These are phyloP conservation scores for Leonotis leonurus DNA, from an alignment of 257 asterid genomes.

Conservation along the genomic window DNA sequence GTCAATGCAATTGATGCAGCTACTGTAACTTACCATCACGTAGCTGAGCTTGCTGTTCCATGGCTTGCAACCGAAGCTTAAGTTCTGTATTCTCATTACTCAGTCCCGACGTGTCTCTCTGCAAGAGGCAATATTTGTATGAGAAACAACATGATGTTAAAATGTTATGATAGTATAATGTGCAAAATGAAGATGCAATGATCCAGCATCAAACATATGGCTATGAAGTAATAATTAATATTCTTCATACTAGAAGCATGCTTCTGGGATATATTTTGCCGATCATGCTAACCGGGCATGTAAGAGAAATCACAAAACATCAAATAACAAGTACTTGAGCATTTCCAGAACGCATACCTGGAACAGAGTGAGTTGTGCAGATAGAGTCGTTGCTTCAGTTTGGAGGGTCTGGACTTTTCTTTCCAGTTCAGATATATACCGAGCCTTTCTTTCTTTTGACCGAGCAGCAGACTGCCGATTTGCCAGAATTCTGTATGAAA, in stretches of 20 bases:
- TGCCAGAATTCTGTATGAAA: slow-evolving; percentile 64
- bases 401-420: slow-evolving; percentile 96
- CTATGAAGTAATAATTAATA: not conserved
- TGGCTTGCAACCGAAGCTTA: slow-evolving; percentile 85
- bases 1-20: no score
- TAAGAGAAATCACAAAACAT: no score
- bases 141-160: no score
- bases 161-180: not conserved
- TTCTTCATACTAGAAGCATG: no score
- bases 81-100: slow-evolving; percentile 86
- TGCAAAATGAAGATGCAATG: not conserved
- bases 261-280: no score
- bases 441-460: slow-evolving; percentile 81
- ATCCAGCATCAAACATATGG: not conserved
- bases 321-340: no score
- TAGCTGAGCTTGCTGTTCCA: slow-evolving; percentile 96
- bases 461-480: slow-evolving; percentile 96
- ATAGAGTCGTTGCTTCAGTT: slow-evolving; percentile 85
- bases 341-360: no score
- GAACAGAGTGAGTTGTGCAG: slow-evolving; percentile 70
- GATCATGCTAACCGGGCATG: no score
- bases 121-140: slow-evolving; percentile 19
- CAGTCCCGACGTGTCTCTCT: slow-evolving; percentile 89
- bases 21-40: slow-evolving; percentile 60
- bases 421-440: slow-evolving; percentile 80